Evolutionary conservation across 2,329 filamentous ascomycete species (phyloP), one percentile per base, ranked within the genome.

Genomic region (Phaeophleospora eucalypticola): DNA sequence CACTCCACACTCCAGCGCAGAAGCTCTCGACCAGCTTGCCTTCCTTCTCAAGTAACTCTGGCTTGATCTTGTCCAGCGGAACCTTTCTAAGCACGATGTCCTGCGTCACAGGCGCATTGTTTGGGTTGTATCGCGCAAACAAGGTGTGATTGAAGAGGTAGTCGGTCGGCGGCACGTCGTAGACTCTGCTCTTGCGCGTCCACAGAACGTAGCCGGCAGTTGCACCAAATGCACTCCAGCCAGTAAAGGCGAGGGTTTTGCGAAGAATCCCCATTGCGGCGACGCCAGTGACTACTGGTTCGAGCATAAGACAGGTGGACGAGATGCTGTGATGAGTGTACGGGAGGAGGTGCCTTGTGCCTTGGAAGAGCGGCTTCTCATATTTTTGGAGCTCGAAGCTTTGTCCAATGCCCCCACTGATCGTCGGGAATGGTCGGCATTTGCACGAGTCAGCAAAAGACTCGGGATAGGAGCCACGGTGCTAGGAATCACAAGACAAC

Each of bases 1-100:
- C 82, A 52, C 78, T 76, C 83, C 80, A 88, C 40, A 86, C 68
- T 36, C 82, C 82, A 10, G 80, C 79, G 61, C 81, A 85, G 61
- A 86, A 86, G 54, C 79, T 80, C 56, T 84, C 73, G 1, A 78
- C 77, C 40, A 87, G 70, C 54, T 80, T 74, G 24, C 76, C 74
- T 60, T 78, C 80, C 54, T 79, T 75, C 59, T 84, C 72, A 12
- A 87, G 68, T 44, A 88, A 69, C 53, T 83, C 78, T 0, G 84
- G 82, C 21, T 79, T 76, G 51, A 89, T 80, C 60, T 82, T 79
- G 38, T 69, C 70, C 40, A 89, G 62, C 0, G 83, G 80, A 0
- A 88, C 74, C 29, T 73, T 75, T 54, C 80, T 79, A 54, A 86
- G 70, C 57, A 79, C 83, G 9, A 84, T 67, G 61, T 89, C 85